Conservation (phyloP, 805 yeast species). For the Yamadazyma kitorensis region DNA sequence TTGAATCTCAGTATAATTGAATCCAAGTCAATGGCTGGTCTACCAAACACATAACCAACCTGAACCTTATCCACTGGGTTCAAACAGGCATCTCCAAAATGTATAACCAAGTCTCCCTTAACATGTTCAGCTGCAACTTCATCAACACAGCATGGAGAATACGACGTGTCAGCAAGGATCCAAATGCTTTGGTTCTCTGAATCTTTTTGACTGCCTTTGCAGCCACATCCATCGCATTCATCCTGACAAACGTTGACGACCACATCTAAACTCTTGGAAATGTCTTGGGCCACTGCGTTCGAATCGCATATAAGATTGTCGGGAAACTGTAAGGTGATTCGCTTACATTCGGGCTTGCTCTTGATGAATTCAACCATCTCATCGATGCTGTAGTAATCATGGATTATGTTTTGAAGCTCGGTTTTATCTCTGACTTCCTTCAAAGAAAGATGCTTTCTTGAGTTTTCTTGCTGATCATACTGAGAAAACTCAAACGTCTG, state of each 20-base stretch:
- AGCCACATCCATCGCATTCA: slow-evolving; percentile 6
- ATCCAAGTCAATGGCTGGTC: slow-evolving; percentile 50
- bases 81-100: slow-evolving; percentile 93
- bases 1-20: slow-evolving; percentile 38
- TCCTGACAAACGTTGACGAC: neutral
- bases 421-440: slow-evolving; percentile 17
- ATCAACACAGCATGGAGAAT: slow-evolving; percentile 93
- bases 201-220: slow-evolving; percentile 3
- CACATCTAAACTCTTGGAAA: slow-evolving; percentile 40
- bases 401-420: slow-evolving; percentile 33
- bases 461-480: slow-evolving; percentile 17
- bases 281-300: slow-evolving; percentile 57
- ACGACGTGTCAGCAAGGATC: slow-evolving; percentile 93
- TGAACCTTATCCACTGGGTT: slow-evolving; percentile 73
- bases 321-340: slow-evolving; percentile 87
- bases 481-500: slow-evolving; percentile 34
- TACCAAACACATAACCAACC: slow-evolving; percentile 78
- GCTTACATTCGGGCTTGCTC: slow-evolving; percentile 29
- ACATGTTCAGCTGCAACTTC: slow-evolving; percentile 97
- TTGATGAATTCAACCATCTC: slow-evolving; percentile 42
- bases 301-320: slow-evolving; percentile 79
- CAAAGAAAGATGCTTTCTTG: slow-evolving; percentile 24
- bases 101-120: slow-evolving; percentile 77
- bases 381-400: slow-evolving; percentile 54
- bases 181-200: slow-evolving; percentile 33